Base-by-base conservation (phyloP, 768 basidiomycete species). In the Scleroderma citrinum region DNA sequence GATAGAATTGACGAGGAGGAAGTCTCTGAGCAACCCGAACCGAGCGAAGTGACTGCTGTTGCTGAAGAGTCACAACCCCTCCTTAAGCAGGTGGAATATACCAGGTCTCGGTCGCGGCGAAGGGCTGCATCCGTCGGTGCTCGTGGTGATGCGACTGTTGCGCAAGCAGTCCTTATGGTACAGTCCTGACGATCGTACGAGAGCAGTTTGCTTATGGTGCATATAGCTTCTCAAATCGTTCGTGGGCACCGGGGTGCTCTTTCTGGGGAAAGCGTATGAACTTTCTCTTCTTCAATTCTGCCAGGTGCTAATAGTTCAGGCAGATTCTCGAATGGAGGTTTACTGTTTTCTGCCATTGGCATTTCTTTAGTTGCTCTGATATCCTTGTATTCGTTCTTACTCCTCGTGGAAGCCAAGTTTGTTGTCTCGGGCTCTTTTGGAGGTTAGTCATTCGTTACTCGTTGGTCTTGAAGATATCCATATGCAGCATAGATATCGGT, bases 321-420 rank as follows among this genome's bases (percentile, higher is more conserved):
- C 44, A 93, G 92, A 45, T 99, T 99, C 72, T 84, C 82, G 72
- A 99, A 98, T 53, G 96, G 96, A 47, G 94, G 95, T 10, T 74
- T 98, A 43, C 69, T 97, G 30, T 99, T 99, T 69, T 97, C 94
- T 6, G 55, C 77, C 29, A 47, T 92, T 48, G 78, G 85, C 2
- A 82, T 98, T 57, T 69, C 83, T 6, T 75, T 81, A 62, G 91
- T 98, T 58, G 93, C 94, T 14, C 60, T 80, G 34, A 81, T 97
- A 46, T 96, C 92, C 2, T 69, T 98, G 3, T 92, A 92, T 70
- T 92, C 93, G 0, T 99, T 98, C 79, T 70, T 99, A 23, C 79
- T 98, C 0, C 78, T 99, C 45, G 82, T 95, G 35, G 75, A 85
- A 65, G 83, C 92, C 37, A 92, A 96, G 53, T 82, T 90, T 45